Evolutionary conservation across 1,284 basidiomycete species (phyloP), one percentile per base, ranked within the genome.

Genomic region (Lignosus rhinocerotis): DNA sequence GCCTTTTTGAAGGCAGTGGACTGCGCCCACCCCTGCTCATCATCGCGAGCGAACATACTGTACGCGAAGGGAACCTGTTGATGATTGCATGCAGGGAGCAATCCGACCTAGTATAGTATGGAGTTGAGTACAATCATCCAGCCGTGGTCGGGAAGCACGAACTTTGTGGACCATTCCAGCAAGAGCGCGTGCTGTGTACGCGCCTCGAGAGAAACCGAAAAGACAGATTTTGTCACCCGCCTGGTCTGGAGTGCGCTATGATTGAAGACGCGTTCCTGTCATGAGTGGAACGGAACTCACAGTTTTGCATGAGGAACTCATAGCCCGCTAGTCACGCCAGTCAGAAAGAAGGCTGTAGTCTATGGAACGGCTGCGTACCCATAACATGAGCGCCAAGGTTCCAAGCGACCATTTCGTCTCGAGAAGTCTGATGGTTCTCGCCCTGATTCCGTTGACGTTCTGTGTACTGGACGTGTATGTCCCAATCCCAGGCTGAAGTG

Each of bases 201-300:
- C 85, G 2, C 87, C 87, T 2, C 86, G 79, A n/a, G 83, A 86
- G 70, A 88, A 89, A 6, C 83, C 82, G 63, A 85, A 84, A 11
- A 85, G 72, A 61, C 80, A 81, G 21, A 83, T 83, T 55, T 80
- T 78, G 66, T 84, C 83, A 6, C 77, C 77, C 12, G 72, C 70
- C 30, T 71, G 55, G 59, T 76, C 71, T 82, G 72, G 16, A 31
- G 36, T 39, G 36, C 12, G 14, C 6, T 11, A 10, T 19, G 21
- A 34, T 6, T 10, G n/a, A 16, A 30, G n/a, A 19, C 17, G n/a
- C 12, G 11, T 19, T 39, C 19, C 2, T 3, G 12, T 11, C 2
- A 17, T 6, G 11, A 2, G 25, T 16, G 3, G 16, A 39, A 2
- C n/a, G 10, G 1, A 8, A 70, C 74, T 30, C 58, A 81, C 82